Percentiles rank a stretch among this genome's conserved stretches.
phyloP scores from a whole-genome alignment of 2,329 filamentous ascomycete species.

The Penicillium sp. region DNA sequence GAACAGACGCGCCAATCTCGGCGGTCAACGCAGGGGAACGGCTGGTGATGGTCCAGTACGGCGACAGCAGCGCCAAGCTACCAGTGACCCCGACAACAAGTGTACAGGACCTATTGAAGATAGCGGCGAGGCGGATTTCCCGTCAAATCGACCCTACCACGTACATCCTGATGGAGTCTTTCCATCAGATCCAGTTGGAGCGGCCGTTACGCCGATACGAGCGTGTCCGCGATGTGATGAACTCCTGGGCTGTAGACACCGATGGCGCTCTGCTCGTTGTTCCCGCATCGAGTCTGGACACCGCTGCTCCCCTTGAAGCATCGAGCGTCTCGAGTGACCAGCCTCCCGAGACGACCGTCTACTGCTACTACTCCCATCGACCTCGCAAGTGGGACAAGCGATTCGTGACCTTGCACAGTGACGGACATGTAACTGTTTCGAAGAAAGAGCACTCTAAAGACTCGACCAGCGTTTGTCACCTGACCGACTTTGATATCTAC shows the following conservation, averaged over 20 bases:
- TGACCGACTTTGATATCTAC: slow-evolving; percentile 92
- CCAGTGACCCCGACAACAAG: slow-evolving; percentile 70
- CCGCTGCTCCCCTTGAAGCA: slow-evolving; percentile 50
- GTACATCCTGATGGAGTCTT: slow-evolving; percentile 72
- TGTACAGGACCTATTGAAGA: slow-evolving; percentile 63
- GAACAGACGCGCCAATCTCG: slow-evolving; percentile 70
- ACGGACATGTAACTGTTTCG: slow-evolving; percentile 64
- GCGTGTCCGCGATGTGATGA: slow-evolving; percentile 77
- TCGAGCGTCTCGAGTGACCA: slow-evolving; percentile 57
- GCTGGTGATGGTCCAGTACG: slow-evolving; percentile 66
- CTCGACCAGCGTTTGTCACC: slow-evolving; percentile 65
- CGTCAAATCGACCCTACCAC: slow-evolving; percentile 58
- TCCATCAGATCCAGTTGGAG: slow-evolving; percentile 68
- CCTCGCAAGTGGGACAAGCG: slow-evolving; percentile 86
- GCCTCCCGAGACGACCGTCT: slow-evolving; percentile 61
- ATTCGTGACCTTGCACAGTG: slow-evolving; percentile 64
- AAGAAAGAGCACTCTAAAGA: slow-evolving; percentile 71
- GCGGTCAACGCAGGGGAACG: slow-evolving; percentile 75
- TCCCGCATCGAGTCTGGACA: slow-evolving; percentile 50
- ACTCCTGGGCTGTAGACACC: slow-evolving; percentile 81
- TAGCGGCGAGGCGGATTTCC: slow-evolving; percentile 58
- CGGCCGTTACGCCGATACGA: slow-evolving; percentile 81
- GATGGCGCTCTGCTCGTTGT: slow-evolving; percentile 69
- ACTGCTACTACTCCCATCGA: slow-evolving; percentile 73
- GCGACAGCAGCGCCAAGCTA: slow-evolving; percentile 63